Conservation (phyloP, 805 yeast genomes). For the Grigorovia yakushimaensis region DNA sequence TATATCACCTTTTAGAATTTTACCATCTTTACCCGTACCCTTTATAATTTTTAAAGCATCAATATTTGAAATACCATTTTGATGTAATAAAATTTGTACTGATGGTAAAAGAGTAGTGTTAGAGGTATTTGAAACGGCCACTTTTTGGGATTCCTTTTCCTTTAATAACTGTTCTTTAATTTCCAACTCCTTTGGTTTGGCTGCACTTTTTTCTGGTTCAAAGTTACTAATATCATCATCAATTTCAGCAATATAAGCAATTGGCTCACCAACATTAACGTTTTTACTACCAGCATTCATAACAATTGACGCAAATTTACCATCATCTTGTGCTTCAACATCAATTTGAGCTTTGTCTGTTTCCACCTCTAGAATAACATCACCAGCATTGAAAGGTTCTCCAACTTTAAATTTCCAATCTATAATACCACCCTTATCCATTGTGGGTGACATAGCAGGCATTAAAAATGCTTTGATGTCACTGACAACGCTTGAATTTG, state of each 20-base stretch:
- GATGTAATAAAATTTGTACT: conserved; percentile 54
- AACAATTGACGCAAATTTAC: conserved; percentile 69
- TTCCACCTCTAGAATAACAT: conserved; percentile 71
- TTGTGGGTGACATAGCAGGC: conserved; percentile 99
- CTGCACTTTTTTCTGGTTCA: background rate
- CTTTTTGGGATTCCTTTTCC: conserved; percentile 3
- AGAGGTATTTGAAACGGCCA: conserved; percentile 36
- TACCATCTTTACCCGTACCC: conserved; percentile 85
- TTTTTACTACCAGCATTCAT: conserved; percentile 64
- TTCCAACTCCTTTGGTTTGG: conserved; percentile 3
- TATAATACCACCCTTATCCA: conserved; percentile 91
- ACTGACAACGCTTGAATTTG: background rate
- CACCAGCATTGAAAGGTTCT: conserved; percentile 71
- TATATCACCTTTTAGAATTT: conserved; percentile 85
- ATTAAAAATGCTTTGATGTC: conserved; percentile 46
- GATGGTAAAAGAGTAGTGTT: conserved; percentile 53
- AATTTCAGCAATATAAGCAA: conserved; percentile 81
- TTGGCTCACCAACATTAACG: conserved; percentile 77
- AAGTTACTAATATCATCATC: conserved; percentile 56
- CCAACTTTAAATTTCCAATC: conserved; percentile 81
- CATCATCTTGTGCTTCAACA: conserved; percentile 89
- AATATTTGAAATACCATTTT: conserved; percentile 50
- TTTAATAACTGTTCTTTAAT: conserved; percentile 10
- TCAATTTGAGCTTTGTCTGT: conserved; percentile 79
- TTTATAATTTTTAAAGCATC: conserved; percentile 65